These are phyloP conservation scores for Botrytis galanthina DNA, from an alignment of 2,329 filamentous ascomycete species.

Conservation along the genomic window DNA sequence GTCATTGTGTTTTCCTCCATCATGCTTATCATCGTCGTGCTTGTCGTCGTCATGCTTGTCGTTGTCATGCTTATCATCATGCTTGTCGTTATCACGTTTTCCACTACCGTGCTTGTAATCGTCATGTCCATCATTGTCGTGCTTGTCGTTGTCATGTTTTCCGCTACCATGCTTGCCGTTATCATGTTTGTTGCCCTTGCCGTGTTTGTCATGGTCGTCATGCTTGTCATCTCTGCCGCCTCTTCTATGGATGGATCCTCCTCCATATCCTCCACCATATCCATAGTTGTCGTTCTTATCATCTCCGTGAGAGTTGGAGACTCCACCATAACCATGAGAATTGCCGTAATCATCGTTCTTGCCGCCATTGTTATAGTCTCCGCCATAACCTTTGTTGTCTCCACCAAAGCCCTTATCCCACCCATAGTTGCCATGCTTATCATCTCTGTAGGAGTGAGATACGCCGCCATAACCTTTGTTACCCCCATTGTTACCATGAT, in stretches of 20 bases:
- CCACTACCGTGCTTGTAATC: neutral
- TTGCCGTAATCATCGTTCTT: neutral
- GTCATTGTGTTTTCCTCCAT: no score
- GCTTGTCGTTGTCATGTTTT: neutral
- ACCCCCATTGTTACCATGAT: neutral
- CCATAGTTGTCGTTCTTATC: neutral
- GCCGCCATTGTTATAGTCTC: neutral
- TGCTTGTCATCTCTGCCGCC: neutral
- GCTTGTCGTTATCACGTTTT: neutral
- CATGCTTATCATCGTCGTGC: neutral
- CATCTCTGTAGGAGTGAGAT: neutral
- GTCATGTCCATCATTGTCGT: neutral
- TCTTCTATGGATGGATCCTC: neutral
- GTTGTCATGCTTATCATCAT: neutral
- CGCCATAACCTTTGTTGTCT: neutral
- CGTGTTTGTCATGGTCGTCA: neutral
- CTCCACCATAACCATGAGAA: neutral
- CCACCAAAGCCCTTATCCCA: neutral
- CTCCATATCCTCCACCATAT: neutral
- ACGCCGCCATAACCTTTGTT: neutral
- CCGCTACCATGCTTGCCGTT: neutral
- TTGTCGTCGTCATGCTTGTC: neutral
- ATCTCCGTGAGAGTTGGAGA: neutral
- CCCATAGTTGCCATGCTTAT: neutral
- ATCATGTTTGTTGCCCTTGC: neutral